phyloP scores from a whole-genome alignment of 306 rosid species.

The Casuarina glauca region DNA sequence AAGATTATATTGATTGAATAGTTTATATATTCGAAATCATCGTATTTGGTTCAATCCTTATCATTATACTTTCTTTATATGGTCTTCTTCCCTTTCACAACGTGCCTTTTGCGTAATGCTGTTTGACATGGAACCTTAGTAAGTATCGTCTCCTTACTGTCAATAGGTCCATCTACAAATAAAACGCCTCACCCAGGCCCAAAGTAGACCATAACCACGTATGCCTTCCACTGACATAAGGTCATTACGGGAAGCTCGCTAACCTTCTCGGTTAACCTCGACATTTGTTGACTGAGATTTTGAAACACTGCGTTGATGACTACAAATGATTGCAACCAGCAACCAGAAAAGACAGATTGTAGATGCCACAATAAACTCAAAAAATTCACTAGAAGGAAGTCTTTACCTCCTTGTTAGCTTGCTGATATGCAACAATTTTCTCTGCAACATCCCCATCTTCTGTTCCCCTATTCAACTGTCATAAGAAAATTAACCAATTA shows the following conservation, averaged over 20 bases:
- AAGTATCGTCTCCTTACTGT: no score
- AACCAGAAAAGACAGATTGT: slow-evolving; percentile 22
- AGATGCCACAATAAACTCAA: slow-evolving; percentile 16
- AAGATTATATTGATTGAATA: no score
- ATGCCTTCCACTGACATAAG: slow-evolving; percentile 7
- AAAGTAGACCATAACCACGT: not conserved
- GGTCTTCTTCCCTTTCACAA: no score
- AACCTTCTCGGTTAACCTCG: slow-evolving; percentile 69
- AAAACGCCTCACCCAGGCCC: slow-evolving; percentile 12
- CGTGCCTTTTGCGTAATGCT: no score
- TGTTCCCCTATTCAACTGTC: slow-evolving; percentile 72
- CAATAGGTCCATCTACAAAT: not conserved
- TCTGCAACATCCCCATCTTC: slow-evolving; percentile 74
- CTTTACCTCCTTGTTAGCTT: slow-evolving; percentile 91
- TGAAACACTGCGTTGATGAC: slow-evolving; percentile 97
- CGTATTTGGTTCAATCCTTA: no score
- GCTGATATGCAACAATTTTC: slow-evolving; percentile 73
- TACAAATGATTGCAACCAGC: slow-evolving; percentile 98
- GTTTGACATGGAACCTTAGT: no score
- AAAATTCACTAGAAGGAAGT: not conserved
- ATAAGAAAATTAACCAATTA: slow-evolving; percentile 6
- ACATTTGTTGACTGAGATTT: slow-evolving; percentile 80
- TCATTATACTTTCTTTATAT: no score
- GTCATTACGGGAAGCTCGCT: slow-evolving; percentile 73
- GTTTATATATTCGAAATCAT: no score